These are phyloP conservation scores for Rhododendron ferrugineum DNA, from an alignment of 148 eudicot species.

Conservation along the genomic window DNA sequence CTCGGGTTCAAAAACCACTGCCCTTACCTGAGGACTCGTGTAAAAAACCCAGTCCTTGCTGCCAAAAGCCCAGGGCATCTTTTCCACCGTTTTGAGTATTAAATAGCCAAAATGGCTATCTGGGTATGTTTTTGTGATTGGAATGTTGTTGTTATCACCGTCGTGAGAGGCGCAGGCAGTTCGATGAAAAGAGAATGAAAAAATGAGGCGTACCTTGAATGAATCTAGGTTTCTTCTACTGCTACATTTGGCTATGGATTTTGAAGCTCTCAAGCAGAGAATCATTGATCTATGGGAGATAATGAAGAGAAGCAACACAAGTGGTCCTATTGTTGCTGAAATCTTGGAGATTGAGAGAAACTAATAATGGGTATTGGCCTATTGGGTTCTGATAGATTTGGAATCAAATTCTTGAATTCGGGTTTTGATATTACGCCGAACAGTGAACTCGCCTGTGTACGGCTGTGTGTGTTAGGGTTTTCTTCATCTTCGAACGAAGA, in stretches of 20 bases:
- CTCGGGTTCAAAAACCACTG: constrained; percentile 30
- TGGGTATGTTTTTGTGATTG: background rate
- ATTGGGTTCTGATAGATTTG: background rate
- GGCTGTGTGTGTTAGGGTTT: background rate
- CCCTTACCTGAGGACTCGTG: constrained; percentile 14
- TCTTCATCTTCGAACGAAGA: background rate
- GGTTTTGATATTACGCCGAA: background rate
- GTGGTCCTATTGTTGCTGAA: background rate
- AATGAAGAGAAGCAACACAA: constrained; percentile 1
- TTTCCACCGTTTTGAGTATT: constrained; percentile 22
- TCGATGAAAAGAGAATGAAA: constrained; percentile 12
- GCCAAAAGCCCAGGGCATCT: constrained; percentile 28
- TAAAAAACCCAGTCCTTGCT: constrained; percentile 11
- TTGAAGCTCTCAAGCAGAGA: constrained; percentile 37
- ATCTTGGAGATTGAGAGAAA: background rate
- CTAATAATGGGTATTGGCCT: background rate
- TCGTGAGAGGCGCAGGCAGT: constrained; percentile 6
- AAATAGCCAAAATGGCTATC: constrained; percentile 18
- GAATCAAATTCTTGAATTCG: background rate
- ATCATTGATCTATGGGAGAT: constrained; percentile 29
- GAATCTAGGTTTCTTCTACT: constrained; percentile 2
- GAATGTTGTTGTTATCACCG: background rate
- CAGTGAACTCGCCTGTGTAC: background rate
- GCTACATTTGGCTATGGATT: constrained; percentile 23
- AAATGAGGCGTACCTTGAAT: constrained; percentile 32